These are phyloP conservation scores for Xylariaceae sp. DNA, from an alignment of 2,329 filamentous ascomycete genomes.

Conservation along the genomic window DNA sequence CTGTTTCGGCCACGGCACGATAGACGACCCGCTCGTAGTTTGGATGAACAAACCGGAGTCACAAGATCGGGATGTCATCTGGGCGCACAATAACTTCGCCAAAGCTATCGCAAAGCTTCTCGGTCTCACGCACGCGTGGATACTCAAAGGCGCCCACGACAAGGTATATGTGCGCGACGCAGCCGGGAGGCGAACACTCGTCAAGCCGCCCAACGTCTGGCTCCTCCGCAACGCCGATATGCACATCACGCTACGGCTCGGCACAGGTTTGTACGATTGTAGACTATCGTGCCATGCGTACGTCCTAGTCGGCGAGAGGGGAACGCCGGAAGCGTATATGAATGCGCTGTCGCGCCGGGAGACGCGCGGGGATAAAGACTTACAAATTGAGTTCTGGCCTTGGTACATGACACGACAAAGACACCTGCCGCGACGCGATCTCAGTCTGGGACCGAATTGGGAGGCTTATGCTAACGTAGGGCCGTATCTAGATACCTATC, in stretches of 20 bases:
- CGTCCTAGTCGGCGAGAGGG: constrained; percentile 5
- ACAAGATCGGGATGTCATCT: constrained; percentile 5
- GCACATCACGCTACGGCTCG: constrained; percentile 17
- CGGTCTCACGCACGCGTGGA: constrained; percentile 15
- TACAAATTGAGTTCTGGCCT: constrained; percentile 14
- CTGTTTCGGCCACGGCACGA: constrained; percentile 9
- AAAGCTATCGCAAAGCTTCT: constrained; percentile 17
- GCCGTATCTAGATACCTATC: constrained; percentile 17
- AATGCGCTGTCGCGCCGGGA: neutral
- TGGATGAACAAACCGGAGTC: constrained; percentile 4
- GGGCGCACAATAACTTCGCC: constrained; percentile 18
- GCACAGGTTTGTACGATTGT: constrained; percentile 12
- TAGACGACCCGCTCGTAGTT: constrained; percentile 13
- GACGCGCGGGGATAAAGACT: neutral
- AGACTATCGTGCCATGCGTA: constrained; percentile 10
- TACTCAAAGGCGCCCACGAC: constrained; percentile 5
- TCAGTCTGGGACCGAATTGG: constrained; percentile 11
- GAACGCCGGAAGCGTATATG: constrained; percentile 12
- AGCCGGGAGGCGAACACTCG: neutral
- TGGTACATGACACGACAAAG: constrained; percentile 3
- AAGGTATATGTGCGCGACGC: constrained; percentile 5
- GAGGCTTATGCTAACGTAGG: constrained; percentile 16
- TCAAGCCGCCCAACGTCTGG: neutral
- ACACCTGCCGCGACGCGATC: neutral
- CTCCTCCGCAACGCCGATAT: constrained; percentile 9